Base-by-base conservation (phyloP, 2,329 filamentous ascomycete genomes). In the Didymella pomorum region DNA sequence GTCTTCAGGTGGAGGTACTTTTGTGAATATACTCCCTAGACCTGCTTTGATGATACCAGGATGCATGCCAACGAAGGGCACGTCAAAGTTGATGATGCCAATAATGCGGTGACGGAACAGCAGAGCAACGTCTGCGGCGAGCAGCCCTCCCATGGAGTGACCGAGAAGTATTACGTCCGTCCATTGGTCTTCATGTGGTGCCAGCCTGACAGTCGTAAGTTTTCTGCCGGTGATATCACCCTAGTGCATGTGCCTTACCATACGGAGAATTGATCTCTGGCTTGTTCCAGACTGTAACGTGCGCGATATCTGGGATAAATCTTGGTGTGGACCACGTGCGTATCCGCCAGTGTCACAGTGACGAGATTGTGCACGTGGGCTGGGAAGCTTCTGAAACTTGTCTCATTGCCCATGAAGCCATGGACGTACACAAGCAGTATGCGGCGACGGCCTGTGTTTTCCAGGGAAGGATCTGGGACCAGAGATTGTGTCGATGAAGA, bases 381-480 rank as follows among this genome's bases (percentile, higher is more conserved):
- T 0, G 93, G 93, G 68, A 97, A 96, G 43, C 89, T 91, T 61
- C 88, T 86, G 73, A 97, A 97, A 57, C 91, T 96, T 29, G 90
- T 89, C 75, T 95, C 91, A 59, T 91, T 89, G 50, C 93, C 93
- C 83, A 95, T 89, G 78, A 96, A 97, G 60, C 93, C 93, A 79
- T 97, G 93, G 55, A 97, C 87, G 73, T 93, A 97, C 52, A 97
- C 81, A 21, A 96, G 74, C 1, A 97, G 83, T 23, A 97, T 81
- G 25, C 82, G 84, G 48, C 86, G 79, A 23, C 77, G 73, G n/a
- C 75, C 73, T 10, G 66, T 61, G 26, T 72, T 64, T 14, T 71
- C 67, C 29, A 58, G 41, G 4, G 74, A 65, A 12, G 68, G 67
- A 29, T 77, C 71, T 23, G 80, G 79, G 4, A 76, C 66, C 8